These are phyloP conservation scores for Crataegus laevigata DNA, from an alignment of 306 rosid genomes.

Conservation along the genomic window DNA sequence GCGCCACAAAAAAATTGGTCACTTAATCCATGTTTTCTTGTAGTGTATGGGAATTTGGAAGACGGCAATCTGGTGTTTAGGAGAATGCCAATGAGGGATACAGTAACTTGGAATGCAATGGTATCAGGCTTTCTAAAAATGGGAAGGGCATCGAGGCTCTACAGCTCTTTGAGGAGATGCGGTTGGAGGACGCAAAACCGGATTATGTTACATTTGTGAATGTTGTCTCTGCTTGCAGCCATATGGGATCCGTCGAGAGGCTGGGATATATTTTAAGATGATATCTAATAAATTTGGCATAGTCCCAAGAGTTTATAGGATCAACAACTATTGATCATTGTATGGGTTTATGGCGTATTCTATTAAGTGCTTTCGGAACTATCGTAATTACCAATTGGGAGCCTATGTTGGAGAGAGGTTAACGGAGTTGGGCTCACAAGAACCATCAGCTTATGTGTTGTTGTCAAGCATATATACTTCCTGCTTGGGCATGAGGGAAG, in stretches of 20 bases:
- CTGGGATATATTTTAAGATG: slow-evolving; percentile 59
- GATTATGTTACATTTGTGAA: slow-evolving; percentile 64
- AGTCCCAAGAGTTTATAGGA: slow-evolving; percentile 60
- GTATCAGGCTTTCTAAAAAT: slow-evolving; percentile 78
- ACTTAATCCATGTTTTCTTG: too few species aligned
- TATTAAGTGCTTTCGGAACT: slow-evolving; percentile 68
- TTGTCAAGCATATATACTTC: slow-evolving; percentile 66
- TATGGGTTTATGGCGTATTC: slow-evolving; percentile 66
- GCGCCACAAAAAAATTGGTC: too few species aligned
- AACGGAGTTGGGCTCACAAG: slow-evolving; percentile 65
- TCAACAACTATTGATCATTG: slow-evolving; percentile 64
- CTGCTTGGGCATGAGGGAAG: slow-evolving; percentile 53
- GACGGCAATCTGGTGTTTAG: slow-evolving; percentile 55
- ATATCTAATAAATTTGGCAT: slow-evolving; percentile 54
- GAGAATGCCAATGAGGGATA: slow-evolving; percentile 60
- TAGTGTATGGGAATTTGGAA: slow-evolving; percentile 66
- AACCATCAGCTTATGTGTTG: slow-evolving; percentile 65
- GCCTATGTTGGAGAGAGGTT: slow-evolving; percentile 81
- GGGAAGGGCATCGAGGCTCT: slow-evolving; percentile 63
- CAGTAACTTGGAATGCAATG: slow-evolving; percentile 86
- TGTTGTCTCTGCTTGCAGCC: slow-evolving; percentile 79
- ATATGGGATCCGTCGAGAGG: slow-evolving; percentile 75
- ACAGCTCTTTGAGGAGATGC: slow-evolving; percentile 69
- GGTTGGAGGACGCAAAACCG: slow-evolving; percentile 47
- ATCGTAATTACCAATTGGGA: slow-evolving; percentile 58